phyloP scores from a whole-genome alignment of 768 basidiomycete species.

The Amylocystis lapponica region DNA sequence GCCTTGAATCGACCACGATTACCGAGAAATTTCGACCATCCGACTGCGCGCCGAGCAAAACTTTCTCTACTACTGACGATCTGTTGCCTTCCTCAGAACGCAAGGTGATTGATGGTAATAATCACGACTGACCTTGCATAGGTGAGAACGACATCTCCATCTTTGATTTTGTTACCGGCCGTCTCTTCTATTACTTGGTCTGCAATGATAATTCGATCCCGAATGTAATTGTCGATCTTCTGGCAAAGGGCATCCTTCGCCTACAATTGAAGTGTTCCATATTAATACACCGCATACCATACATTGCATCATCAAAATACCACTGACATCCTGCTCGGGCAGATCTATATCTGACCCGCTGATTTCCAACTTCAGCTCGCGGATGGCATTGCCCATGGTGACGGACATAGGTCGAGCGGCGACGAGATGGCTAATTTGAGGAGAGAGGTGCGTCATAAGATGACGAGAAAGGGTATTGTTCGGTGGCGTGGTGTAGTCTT shows the following conservation, averaged over 20 bases:
- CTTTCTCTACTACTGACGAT: constrained; percentile 92
- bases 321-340: constrained; percentile 86
- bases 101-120: neutral
- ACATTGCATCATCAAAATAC: constrained; percentile 8
- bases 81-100: constrained; percentile 33
- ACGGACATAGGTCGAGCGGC: constrained; percentile 87
- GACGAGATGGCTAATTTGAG: constrained; percentile 88
- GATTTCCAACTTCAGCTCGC: constrained; percentile 93
- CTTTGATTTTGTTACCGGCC: constrained; percentile 89
- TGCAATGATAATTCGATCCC: constrained; percentile 88
- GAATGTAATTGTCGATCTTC: constrained; percentile 90
- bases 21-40: constrained; percentile 81
- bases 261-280: constrained; percentile 34
- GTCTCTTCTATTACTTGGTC: constrained; percentile 89
- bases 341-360: constrained; percentile 88
- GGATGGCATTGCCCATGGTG: constrained; percentile 91
- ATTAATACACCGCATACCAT: neutral
- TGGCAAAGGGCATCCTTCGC: constrained; percentile 80
- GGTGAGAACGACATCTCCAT: constrained; percentile 88
- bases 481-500: constrained; percentile 82
- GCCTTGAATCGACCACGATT: constrained; percentile 91
- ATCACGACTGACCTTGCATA: constrained; percentile 68
- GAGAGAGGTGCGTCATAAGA: constrained; percentile 86
- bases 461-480: constrained; percentile 87
- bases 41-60: constrained; percentile 69